Percentiles rank a stretch among this genome's conserved stretches.
phyloP scores from a whole-genome alignment of 2,329 filamentous ascomycete species.

The Pezicula carpinea region DNA sequence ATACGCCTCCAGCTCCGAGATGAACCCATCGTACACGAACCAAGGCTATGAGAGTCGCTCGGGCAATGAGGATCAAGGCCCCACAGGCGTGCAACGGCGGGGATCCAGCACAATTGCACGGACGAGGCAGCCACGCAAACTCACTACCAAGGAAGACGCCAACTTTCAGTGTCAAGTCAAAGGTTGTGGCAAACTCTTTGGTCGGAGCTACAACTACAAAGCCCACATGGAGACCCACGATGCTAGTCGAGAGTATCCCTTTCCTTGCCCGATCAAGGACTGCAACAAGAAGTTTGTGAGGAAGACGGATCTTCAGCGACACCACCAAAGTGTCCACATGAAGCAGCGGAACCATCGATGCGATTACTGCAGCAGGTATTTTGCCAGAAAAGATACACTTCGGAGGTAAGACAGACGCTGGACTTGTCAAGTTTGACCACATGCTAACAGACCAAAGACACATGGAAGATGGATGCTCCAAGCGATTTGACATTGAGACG shows the following conservation, averaged over 20 bases:
- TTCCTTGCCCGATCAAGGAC: conserved; percentile 57
- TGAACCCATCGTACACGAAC: conserved; percentile 23
- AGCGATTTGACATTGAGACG: conserved; percentile 45
- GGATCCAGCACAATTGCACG: conserved; percentile 20
- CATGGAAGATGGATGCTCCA: conserved; percentile 71
- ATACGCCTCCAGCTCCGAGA: conserved; percentile 16
- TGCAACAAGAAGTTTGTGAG: conserved; percentile 77
- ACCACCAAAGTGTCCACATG: conserved; percentile 65
- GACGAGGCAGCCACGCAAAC: conserved; percentile 38
- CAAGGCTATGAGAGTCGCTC: conserved; percentile 23
- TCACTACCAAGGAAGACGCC: conserved; percentile 63
- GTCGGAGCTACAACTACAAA: conserved; percentile 80
- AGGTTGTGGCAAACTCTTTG: conserved; percentile 74
- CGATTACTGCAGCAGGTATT: conserved; percentile 64
- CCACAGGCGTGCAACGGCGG: conserved; percentile 13
- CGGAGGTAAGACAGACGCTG: conserved; percentile 49
- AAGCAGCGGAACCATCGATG: conserved; percentile 69
- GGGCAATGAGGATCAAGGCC: conserved; percentile 18
- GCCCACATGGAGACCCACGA: conserved; percentile 84
- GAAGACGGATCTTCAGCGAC: conserved; percentile 69
- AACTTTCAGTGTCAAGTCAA: conserved; percentile 65
- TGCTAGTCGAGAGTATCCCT: conserved; percentile 64
- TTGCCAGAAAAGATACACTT: conserved; percentile 80
- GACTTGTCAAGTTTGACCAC: background rate
- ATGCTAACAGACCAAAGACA: conserved; percentile 46